phyloP scores from a whole-genome alignment of 1,284 basidiomycete species.

The Ceratobasidium theobromae region DNA sequence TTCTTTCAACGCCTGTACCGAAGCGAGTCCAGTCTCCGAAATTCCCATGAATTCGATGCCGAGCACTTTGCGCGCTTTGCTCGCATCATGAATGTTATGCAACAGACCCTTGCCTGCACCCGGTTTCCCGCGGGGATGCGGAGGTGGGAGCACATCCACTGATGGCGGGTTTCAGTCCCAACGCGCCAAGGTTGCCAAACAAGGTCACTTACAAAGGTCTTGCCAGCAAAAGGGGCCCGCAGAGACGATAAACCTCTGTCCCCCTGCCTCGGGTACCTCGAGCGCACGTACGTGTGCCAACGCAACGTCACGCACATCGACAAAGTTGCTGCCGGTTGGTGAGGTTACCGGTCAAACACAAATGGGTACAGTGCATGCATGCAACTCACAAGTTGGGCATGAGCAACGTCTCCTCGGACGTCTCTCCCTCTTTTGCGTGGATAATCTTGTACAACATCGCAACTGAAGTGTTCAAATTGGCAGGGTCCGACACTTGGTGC shows the following conservation, averaged over 20 bases:
- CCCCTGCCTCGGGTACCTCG: conserved; percentile 30
- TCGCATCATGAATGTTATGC: conserved; percentile 43
- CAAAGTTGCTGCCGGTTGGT: conserved; percentile 49
- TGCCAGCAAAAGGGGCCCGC: conserved; percentile 31
- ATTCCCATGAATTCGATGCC: conserved; percentile 51
- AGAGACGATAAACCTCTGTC: conserved; percentile 33
- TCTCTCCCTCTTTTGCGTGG: conserved; percentile 19
- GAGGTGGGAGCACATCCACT: conserved; percentile 26
- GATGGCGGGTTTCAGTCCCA: background rate
- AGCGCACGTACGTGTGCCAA: conserved; percentile 55
- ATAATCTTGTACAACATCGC: conserved; percentile 28
- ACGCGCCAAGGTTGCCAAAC: too few species aligned
- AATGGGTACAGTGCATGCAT: background rate
- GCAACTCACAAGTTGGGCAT: conserved; percentile 8
- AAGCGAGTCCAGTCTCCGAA: conserved; percentile 49
- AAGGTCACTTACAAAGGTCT: conserved; percentile 11
- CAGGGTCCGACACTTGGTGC: conserved; percentile 10
- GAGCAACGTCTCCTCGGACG: conserved; percentile 2
- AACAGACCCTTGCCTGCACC: conserved; percentile 45
- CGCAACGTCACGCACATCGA: conserved; percentile 63
- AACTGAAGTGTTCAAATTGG: conserved; percentile 1
- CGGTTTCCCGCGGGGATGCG: conserved; percentile 40
- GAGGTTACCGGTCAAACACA: background rate
- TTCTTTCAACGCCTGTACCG: conserved; percentile 47
- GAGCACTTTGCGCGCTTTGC: conserved; percentile 50